phyloP scores from a whole-genome alignment of 2,329 filamentous ascomycete genomes.

The Cladosporium sp. region DNA sequence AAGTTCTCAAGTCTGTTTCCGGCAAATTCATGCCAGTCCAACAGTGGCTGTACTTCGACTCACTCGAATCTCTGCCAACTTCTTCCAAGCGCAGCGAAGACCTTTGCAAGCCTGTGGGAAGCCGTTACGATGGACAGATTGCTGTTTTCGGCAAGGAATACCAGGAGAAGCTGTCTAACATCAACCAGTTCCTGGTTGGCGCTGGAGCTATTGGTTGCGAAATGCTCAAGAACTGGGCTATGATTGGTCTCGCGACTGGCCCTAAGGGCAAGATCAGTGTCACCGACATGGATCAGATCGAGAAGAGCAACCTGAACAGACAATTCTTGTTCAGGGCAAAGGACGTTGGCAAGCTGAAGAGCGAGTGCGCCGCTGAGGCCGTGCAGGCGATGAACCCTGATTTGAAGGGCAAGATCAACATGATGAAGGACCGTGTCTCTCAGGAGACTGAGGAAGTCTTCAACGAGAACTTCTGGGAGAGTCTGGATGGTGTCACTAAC shows the following conservation, averaged over 20 bases:
- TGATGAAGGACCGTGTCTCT: slow-evolving; percentile 84
- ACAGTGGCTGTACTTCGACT: slow-evolving; percentile 97
- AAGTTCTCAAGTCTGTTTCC: slow-evolving; percentile 93
- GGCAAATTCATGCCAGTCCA: slow-evolving; percentile 96
- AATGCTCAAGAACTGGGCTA: slow-evolving; percentile 99
- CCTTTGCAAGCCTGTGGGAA: slow-evolving; percentile 77
- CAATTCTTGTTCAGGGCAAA: slow-evolving; percentile 93
- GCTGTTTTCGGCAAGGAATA: slow-evolving; percentile 91
- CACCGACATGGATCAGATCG: slow-evolving; percentile 97
- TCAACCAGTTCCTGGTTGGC: slow-evolving; percentile 91
- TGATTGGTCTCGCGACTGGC: slow-evolving; percentile 91
- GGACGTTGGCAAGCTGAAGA: slow-evolving; percentile 96
- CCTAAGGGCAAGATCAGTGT: slow-evolving; percentile 85
- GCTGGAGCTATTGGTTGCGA: slow-evolving; percentile 97
- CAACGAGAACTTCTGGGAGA: slow-evolving; percentile 86
- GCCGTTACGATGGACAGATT: slow-evolving; percentile 94
- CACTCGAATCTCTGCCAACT: slow-evolving; percentile 86
- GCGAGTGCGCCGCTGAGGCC: slow-evolving; percentile 84
- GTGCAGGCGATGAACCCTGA: slow-evolving; percentile 96
- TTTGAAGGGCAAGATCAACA: slow-evolving; percentile 76
- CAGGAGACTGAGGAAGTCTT: slow-evolving; percentile 90
- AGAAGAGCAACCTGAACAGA: slow-evolving; percentile 96
- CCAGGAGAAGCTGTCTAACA: slow-evolving; percentile 87
- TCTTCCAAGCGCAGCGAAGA: slow-evolving; percentile 74
- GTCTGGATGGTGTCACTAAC: slow-evolving; percentile 88